A percentile compares a stretch with the other conserved stretches of the same genome.
Evolutionary conservation across 805 yeast genomes (phyloP).

Genomic region (Metschnikowia henanensis): DNA sequence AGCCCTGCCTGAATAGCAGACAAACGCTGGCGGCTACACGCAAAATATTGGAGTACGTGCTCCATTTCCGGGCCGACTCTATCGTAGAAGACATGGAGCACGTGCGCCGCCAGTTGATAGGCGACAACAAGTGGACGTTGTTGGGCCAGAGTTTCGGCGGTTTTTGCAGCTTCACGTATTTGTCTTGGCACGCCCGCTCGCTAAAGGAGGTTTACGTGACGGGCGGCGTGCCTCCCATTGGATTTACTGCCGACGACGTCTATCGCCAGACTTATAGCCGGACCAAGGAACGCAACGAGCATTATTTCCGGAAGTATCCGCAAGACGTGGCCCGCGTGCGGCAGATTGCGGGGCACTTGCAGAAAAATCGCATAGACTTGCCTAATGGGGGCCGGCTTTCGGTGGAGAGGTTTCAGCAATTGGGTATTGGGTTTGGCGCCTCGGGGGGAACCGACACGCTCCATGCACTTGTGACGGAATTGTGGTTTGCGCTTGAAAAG

Average conservation of each 20-base stretch:
- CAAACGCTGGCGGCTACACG: too few species aligned
- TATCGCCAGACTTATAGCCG: conserved; percentile 47
- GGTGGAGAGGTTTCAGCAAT: conserved; percentile 51
- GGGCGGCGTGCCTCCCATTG: conserved; percentile 61
- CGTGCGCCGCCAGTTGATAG: conserved; percentile 40
- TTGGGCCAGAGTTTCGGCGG: conserved; percentile 61
- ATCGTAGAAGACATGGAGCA: conserved; percentile 51
- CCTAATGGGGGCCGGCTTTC: conserved; percentile 54
- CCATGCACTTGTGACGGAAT: conserved; percentile 44
- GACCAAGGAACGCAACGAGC: conserved; percentile 47
- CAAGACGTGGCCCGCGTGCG: conserved; percentile 42
- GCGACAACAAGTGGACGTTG: conserved; percentile 46
- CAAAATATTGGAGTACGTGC: conserved; percentile 39
- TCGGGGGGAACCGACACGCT: conserved; percentile 49
- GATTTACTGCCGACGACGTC: conserved; percentile 45
- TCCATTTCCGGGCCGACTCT: conserved; percentile 52
- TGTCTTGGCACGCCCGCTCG: conserved; percentile 44
- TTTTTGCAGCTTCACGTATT: conserved; percentile 49
- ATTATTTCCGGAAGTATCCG: conserved; percentile 50
- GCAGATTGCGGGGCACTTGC: conserved; percentile 35
- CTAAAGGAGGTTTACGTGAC: conserved; percentile 48
- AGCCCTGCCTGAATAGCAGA: too few species aligned
- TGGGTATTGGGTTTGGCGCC: conserved; percentile 53
- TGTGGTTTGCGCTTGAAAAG: conserved; percentile 38
- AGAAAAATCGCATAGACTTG: conserved; percentile 28